These are phyloP conservation scores for Alternaria brassicicola DNA, from an alignment of 2,329 filamentous ascomycete species.

Conservation along the genomic window DNA sequence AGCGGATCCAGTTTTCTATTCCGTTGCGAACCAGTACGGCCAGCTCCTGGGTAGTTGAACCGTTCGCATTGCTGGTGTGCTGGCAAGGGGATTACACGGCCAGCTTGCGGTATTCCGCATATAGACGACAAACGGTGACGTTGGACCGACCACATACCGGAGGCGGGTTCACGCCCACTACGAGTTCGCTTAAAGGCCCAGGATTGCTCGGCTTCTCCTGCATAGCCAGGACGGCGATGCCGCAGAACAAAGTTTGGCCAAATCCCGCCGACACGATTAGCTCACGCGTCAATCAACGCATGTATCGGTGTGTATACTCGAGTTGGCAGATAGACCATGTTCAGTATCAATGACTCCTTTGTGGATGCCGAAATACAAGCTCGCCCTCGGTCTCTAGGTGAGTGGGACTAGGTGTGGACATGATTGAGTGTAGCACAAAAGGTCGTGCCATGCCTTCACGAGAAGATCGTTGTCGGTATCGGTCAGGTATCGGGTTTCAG, in stretches of 20 bases:
- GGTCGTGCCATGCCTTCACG: constrained; percentile 19
- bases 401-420: constrained; percentile 9
- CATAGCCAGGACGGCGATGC: constrained; percentile 16
- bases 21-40: not conserved
- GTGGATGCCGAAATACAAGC: constrained; percentile 22
- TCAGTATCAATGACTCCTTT: constrained; percentile 1
- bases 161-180: constrained; percentile 17
- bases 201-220: constrained; percentile 15
- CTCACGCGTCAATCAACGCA: constrained; percentile 6
- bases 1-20: not conserved
- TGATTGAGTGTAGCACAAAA: constrained; percentile 25
- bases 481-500: constrained; percentile 35
- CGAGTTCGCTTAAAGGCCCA: constrained; percentile 13
- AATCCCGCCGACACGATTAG: constrained; percentile 7
- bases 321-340: constrained; percentile 8
- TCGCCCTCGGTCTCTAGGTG: constrained; percentile 12
- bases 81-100: constrained; percentile 1
- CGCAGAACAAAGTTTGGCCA: constrained; percentile 13
- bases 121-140: constrained; percentile 18
- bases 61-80: constrained; percentile 2
- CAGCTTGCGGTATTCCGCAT: constrained; percentile 8
- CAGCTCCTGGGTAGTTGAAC: not conserved
- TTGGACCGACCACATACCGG: constrained; percentile 21
- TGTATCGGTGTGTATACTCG: constrained; percentile 8
- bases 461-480: constrained; percentile 26